phyloP scores from a whole-genome alignment of 2,329 filamentous ascomycete species.

The Xylaria sp. region DNA sequence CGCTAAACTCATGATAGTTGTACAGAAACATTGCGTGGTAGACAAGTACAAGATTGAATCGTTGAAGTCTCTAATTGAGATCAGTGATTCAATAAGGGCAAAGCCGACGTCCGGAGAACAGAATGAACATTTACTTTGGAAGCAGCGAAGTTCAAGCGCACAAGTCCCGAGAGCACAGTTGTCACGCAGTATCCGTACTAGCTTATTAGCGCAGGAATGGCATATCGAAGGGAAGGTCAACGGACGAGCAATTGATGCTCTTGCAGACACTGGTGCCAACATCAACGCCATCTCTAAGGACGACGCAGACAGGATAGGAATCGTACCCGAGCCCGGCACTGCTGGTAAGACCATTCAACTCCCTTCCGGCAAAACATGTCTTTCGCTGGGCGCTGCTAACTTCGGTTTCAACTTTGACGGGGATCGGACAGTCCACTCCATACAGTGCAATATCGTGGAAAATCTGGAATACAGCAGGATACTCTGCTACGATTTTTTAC shows the following conservation, averaged over 20 bases:
- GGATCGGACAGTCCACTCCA: background rate
- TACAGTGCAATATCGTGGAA: slow-evolving; percentile 15
- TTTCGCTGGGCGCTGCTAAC: background rate
- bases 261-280: background rate
- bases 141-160: background rate
- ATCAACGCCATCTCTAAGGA: background rate
- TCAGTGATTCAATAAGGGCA: too few relatives aligned
- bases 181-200: background rate
- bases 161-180: too few relatives aligned
- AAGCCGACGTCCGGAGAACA: too few relatives aligned
- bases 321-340: background rate
- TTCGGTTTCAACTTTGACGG: slow-evolving; percentile 15
- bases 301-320: slow-evolving; percentile 11
- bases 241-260: background rate
- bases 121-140: too few relatives aligned
- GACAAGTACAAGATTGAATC: too few relatives aligned
- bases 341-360: slow-evolving; percentile 17
- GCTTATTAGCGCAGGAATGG: background rate
- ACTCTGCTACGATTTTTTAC: slow-evolving; percentile 19
- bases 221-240: background rate
- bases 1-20: too few relatives aligned
- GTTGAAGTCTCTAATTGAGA: too few relatives aligned
- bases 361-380: slow-evolving; percentile 21
- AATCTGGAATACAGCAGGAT: slow-evolving; percentile 16
- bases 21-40: too few relatives aligned